These are phyloP conservation scores for Trametopsis cervina DNA, from an alignment of 768 basidiomycete genomes.

Conservation along the genomic window DNA sequence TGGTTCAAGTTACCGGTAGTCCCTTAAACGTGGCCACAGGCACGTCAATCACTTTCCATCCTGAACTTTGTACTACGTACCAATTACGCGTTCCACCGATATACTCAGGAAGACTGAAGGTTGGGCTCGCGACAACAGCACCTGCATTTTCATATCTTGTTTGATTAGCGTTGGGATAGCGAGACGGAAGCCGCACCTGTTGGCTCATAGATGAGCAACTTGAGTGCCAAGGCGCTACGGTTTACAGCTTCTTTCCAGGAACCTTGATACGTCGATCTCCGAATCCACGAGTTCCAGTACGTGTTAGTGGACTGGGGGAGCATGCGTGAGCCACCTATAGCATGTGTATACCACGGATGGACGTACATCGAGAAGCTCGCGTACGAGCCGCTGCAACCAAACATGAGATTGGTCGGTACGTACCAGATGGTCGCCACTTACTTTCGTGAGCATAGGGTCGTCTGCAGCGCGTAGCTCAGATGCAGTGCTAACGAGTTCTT, in stretches of 20 bases:
- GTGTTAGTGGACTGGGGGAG: conserved; percentile 52
- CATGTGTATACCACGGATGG: not conserved
- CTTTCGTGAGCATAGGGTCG: conserved; percentile 71
- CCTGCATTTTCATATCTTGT: conserved; percentile 33
- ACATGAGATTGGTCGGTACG: no score
- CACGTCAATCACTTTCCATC: no score
- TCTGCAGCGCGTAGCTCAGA: conserved; percentile 43
- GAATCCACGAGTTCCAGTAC: conserved; percentile 89
- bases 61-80: no score
- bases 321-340: no score
- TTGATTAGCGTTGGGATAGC: not conserved
- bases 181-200: conserved; percentile 49
- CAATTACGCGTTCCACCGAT: conserved; percentile 90
- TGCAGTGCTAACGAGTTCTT: conserved; percentile 38
- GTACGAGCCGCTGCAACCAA: conserved; percentile 47
- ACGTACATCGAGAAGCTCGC: conserved; percentile 47
- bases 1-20: conserved; percentile 28
- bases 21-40: no score
- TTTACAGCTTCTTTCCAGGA: conserved; percentile 95
- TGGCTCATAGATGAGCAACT: conserved; percentile 88
- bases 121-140: conserved; percentile 91
- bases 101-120: conserved; percentile 89
- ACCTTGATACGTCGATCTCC: conserved; percentile 83
- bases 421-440: conserved; percentile 17
- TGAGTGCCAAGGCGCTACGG: conserved; percentile 88